These are phyloP conservation scores for Globisporangium heterothallicum DNA, from an alignment of 352 stramenopile species.

Conservation along the genomic window DNA sequence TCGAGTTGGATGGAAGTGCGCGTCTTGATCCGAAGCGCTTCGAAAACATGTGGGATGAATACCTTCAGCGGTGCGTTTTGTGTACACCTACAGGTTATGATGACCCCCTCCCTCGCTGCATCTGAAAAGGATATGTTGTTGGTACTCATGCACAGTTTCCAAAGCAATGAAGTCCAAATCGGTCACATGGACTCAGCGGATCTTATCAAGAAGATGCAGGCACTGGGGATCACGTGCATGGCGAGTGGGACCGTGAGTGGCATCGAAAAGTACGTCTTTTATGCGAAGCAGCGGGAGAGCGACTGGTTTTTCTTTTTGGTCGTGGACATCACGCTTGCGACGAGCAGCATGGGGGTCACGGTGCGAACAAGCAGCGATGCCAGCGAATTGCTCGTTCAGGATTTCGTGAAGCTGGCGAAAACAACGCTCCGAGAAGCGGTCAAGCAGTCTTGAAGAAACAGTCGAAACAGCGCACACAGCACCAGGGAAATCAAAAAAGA, in stretches of 20 bases:
- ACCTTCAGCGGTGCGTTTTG: slow-evolving; percentile 46
- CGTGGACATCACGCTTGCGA: slow-evolving; percentile 39
- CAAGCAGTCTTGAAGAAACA: neutral
- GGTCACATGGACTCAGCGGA: slow-evolving; percentile 18
- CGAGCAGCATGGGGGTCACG: slow-evolving; percentile 30
- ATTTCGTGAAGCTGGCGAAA: slow-evolving; percentile 37
- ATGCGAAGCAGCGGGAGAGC: slow-evolving; percentile 44
- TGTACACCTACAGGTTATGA: too few species aligned
- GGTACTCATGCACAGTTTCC: slow-evolving; percentile 22
- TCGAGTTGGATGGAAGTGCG: slow-evolving; percentile 38
- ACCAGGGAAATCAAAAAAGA: neutral
- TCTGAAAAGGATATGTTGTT: neutral
- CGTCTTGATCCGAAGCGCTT: slow-evolving; percentile 61
- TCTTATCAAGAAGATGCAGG: slow-evolving; percentile 41
- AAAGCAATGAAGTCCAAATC: slow-evolving; percentile 16
- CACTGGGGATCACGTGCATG: slow-evolving; percentile 52
- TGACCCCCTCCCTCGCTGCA: too few species aligned
- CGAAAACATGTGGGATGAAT: slow-evolving; percentile 77
- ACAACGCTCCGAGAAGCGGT: slow-evolving; percentile 15
- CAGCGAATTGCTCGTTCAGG: slow-evolving; percentile 30
- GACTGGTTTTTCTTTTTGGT: slow-evolving; percentile 54
- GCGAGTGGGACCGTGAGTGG: slow-evolving; percentile 60
- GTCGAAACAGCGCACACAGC: neutral
- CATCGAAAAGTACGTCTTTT: slow-evolving; percentile 76
- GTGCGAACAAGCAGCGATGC: slow-evolving; percentile 46